Conservation (phyloP, 805 yeast species). For the Candida koratica region DNA sequence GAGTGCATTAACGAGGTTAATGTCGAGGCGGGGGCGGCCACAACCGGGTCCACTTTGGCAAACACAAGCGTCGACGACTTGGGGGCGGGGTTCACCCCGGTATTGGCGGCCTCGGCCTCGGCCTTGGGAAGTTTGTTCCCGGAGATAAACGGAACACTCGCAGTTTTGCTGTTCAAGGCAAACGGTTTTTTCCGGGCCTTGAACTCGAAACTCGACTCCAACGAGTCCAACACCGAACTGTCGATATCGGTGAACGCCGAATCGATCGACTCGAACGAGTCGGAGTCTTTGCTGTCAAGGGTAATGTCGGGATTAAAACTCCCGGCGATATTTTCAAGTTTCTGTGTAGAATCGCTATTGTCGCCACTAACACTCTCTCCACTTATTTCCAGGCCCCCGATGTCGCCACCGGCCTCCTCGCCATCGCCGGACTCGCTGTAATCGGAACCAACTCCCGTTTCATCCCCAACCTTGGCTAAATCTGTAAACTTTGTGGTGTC, state of each 20-base stretch:
- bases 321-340: too few relatives aligned
- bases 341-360: constrained; percentile 12
- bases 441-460: too few relatives aligned
- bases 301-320: constrained; percentile 11
- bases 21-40: constrained; percentile 24
- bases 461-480: background rate
- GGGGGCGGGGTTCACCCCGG: background rate
- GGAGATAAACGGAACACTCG: constrained; percentile 3
- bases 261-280: constrained; percentile 27
- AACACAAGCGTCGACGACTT: constrained; percentile 16
- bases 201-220: constrained; percentile 10
- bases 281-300: constrained; percentile 13
- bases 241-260: constrained; percentile 45
- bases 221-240: constrained; percentile 30
- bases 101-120: constrained; percentile 6
- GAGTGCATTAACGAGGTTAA: constrained; percentile 43
- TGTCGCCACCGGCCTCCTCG: too few relatives aligned
- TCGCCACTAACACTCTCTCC: too few relatives aligned
- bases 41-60: constrained; percentile 18
- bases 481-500: constrained; percentile 12
- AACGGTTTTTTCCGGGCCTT: constrained; percentile 11
- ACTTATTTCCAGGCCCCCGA: too few relatives aligned
- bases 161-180: background rate
- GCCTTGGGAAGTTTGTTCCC: constrained; percentile 5
- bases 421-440: background rate